These are phyloP conservation scores for Brasenia schreberi DNA, from an alignment of 164 flowering plant species.

Conservation along the genomic window DNA sequence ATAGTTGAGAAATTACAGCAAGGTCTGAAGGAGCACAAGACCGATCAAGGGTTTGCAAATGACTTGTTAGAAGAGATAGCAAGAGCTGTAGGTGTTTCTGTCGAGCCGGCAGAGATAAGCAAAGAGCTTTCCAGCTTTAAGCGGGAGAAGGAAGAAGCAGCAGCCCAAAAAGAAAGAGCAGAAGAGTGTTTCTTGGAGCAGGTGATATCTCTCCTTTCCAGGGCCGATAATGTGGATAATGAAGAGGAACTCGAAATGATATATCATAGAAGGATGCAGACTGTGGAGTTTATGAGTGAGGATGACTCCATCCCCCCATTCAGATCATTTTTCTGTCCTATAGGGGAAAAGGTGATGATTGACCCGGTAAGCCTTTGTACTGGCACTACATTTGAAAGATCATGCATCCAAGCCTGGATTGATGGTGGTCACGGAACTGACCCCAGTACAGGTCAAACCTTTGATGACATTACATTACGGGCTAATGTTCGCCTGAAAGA, in stretches of 20 bases:
- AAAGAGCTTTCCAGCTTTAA: conserved; percentile 45
- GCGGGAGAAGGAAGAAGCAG: conserved; percentile 60
- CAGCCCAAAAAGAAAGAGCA: conserved; percentile 35
- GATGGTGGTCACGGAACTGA: conserved; percentile 34
- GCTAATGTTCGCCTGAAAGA: conserved; percentile 47
- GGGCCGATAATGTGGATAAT: conserved; percentile 66
- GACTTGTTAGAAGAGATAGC: conserved; percentile 62
- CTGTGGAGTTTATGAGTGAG: conserved; percentile 21
- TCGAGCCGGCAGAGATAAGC: conserved; percentile 57
- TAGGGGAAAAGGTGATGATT: conserved; percentile 34
- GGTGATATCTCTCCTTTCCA: conserved; percentile 52
- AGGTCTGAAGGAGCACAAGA: conserved; percentile 40
- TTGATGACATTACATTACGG: conserved; percentile 40
- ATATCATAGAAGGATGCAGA: conserved; percentile 30
- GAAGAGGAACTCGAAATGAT: conserved; percentile 35
- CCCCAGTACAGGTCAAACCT: conserved; percentile 40
- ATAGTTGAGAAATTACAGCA: conserved; percentile 49
- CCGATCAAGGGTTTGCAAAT: conserved; percentile 57
- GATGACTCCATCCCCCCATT: conserved; percentile 39
- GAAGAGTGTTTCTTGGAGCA: conserved; percentile 53
- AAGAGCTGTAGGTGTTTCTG: conserved; percentile 45
- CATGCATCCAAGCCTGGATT: conserved; percentile 43
- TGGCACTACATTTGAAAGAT: conserved; percentile 57
- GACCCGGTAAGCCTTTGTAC: conserved; percentile 74
- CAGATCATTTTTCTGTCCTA: conserved; percentile 39